Base-by-base conservation (phyloP, 2,329 filamentous ascomycete genomes). In the Simplicillium aogashimaense region DNA sequence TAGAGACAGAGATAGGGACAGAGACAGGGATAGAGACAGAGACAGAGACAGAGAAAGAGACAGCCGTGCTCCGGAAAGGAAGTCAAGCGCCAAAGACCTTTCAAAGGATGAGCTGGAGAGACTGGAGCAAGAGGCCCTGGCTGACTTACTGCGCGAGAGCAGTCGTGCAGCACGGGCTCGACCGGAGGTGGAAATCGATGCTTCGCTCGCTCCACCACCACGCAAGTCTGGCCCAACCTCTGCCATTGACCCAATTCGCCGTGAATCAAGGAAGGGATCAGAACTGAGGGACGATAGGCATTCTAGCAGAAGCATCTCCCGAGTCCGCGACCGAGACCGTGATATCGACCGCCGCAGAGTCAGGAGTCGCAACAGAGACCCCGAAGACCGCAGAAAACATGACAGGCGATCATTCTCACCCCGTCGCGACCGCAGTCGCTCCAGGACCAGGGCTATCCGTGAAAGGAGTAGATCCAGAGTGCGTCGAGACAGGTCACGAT, bases 71-170 rank as follows among this genome's bases (percentile, higher is more conserved):
- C 54, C 57, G 31, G 61, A 63, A 43, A 59, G 55, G 42, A 62
- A 70, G 11, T 36, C 42, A 13, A 10, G 13, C 15, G 15, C 38
- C 53, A 70, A 76, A 50, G 64, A 72, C 37, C 64, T 78, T 10
- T 72, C 72, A 7, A 70, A 76, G 44, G 74, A 78, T 47, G 74
- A 79, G 31, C 67, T 72, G 18, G 69, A 76, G 40, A 64, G 67
- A 14, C 63, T 79, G 7, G 75, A 79, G 49, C 67, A 71, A 49
- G 72, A 77, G 47, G 75, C 75, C 2, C 57, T 79, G 43, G 72
- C 69, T 15, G 71, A 79, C 44, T 63, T 79, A 12, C 55, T 79
- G 11, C 66, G 75, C n/a, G 75, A 78, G 49, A 78, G 74, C 55
- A 74, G 68, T 39, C 67, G 67, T 34, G 60, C 64, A 18, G 55